Conservation (phyloP, 1,284 basidiomycete genomes). For the Gastroboletus turbinatus region DNA sequence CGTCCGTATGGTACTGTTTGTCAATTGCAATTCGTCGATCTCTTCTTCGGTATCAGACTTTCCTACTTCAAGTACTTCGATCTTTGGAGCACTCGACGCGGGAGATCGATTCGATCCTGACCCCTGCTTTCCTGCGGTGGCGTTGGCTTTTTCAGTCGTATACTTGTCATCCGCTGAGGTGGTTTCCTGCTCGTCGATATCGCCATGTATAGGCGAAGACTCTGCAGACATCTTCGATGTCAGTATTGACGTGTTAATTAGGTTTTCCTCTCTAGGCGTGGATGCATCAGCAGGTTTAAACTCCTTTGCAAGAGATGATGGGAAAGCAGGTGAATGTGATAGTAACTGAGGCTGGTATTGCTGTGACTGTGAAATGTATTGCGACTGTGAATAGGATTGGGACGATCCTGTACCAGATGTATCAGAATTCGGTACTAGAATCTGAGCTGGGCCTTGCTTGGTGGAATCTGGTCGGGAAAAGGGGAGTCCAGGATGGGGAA, state of each 20-base stretch:
- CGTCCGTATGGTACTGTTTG: neutral
- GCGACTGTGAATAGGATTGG: slow-evolving; percentile 26
- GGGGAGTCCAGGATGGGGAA: slow-evolving; percentile 25
- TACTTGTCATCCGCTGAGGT: neutral
- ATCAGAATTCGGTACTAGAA: slow-evolving; percentile 35
- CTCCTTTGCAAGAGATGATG: slow-evolving; percentile 17
- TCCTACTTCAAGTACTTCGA: slow-evolving; percentile 12
- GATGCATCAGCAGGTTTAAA: slow-evolving; percentile 21
- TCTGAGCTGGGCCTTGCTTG: slow-evolving; percentile 23
- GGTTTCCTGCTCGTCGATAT: neutral
- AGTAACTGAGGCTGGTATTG: slow-evolving; percentile 7
- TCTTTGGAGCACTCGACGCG: slow-evolving; percentile 5
- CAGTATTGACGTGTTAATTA: neutral
- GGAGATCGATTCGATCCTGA: neutral
- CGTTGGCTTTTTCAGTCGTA: neutral
- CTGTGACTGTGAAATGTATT: slow-evolving; percentile 20
- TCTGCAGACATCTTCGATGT: slow-evolving; percentile 6
- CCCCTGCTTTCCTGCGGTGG: neutral
- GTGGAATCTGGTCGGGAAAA: slow-evolving; percentile 10
- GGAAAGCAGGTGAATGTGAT: slow-evolving; percentile 10
- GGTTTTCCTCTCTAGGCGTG: slow-evolving; percentile 14
- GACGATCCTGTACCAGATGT: slow-evolving; percentile 29
- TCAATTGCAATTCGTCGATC: slow-evolving; percentile 6
- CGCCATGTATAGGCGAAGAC: neutral
- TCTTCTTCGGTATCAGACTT: slow-evolving; percentile 12